Conservation (phyloP, 148 eudicot species). For the Camellia japonica region DNA sequence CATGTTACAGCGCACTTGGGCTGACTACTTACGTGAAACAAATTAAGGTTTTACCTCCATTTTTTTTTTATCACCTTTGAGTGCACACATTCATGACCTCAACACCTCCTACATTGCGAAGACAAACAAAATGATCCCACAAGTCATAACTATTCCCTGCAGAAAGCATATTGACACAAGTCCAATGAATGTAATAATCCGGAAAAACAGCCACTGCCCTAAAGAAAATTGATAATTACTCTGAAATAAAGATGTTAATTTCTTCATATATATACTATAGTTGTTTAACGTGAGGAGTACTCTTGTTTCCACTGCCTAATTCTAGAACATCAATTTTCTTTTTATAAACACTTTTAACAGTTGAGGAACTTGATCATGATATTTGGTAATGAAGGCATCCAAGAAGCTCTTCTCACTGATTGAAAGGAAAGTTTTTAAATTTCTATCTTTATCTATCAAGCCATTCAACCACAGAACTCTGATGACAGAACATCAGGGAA, state of each 20-base stretch:
- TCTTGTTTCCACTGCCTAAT: too few species aligned
- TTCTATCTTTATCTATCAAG: background rate
- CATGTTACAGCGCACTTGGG: background rate
- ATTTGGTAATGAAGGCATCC: background rate
- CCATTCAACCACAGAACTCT: too few species aligned
- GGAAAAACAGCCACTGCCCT: background rate
- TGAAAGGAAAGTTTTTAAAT: background rate
- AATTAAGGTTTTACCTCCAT: background rate
- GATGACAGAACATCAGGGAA: background rate
- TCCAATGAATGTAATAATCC: too few species aligned
- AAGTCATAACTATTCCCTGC: background rate
- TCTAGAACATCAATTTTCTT: background rate
- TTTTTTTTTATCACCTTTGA: background rate
- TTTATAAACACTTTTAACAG: too few species aligned
- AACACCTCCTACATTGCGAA: background rate
- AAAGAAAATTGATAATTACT: background rate
- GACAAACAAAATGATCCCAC: background rate
- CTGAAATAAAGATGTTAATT: background rate
- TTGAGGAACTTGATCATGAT: background rate
- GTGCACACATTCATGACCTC: background rate
- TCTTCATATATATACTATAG: too few species aligned
- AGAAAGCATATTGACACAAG: background rate
- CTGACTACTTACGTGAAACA: background rate
- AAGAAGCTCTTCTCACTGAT: background rate
- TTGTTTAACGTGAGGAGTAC: background rate